phyloP scores from a whole-genome alignment of 208 protist species.

The Acanthamoeba triangularis region DNA sequence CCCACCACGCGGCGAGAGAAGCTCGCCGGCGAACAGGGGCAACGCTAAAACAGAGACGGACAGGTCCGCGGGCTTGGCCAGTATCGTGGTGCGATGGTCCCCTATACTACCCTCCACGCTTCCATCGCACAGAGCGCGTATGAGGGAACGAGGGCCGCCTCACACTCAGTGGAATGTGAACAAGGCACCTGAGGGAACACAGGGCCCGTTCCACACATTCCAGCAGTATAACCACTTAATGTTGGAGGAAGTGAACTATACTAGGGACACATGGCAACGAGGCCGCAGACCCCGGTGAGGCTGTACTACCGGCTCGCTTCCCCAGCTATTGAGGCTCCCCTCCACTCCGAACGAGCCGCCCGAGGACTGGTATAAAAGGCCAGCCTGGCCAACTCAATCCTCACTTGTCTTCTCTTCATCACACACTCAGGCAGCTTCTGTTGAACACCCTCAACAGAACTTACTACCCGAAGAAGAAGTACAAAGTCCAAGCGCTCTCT shows the following conservation, averaged over 20 bases:
- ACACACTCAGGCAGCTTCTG: slow-evolving; percentile 40
- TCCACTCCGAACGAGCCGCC: neutral
- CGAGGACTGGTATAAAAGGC: neutral
- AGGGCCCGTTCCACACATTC: too few relatives aligned
- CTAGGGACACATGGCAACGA: neutral
- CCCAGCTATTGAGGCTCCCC: neutral
- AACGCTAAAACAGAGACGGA: too few relatives aligned
- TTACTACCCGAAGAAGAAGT: slow-evolving; percentile 17
- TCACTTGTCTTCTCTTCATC: slow-evolving; percentile 66
- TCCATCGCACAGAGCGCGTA: too few relatives aligned
- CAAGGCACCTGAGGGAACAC: too few relatives aligned
- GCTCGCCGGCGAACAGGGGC: too few relatives aligned
- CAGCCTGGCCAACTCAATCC: neutral
- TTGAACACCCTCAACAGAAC: neutral
- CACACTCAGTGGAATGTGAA: too few relatives aligned
- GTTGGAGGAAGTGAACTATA: neutral
- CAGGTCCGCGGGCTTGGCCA: neutral
- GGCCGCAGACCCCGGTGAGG: neutral
- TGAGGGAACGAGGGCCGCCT: too few relatives aligned
- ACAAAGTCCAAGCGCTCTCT: slow-evolving; percentile 46
- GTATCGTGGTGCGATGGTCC: neutral
- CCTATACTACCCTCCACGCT: too few relatives aligned
- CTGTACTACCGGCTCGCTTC: neutral
- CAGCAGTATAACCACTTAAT: too few relatives aligned
- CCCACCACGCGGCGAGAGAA: too few relatives aligned